phyloP scores from a whole-genome alignment of 2,329 filamentous ascomycete species.

The Sporothrix variecibatus region DNA sequence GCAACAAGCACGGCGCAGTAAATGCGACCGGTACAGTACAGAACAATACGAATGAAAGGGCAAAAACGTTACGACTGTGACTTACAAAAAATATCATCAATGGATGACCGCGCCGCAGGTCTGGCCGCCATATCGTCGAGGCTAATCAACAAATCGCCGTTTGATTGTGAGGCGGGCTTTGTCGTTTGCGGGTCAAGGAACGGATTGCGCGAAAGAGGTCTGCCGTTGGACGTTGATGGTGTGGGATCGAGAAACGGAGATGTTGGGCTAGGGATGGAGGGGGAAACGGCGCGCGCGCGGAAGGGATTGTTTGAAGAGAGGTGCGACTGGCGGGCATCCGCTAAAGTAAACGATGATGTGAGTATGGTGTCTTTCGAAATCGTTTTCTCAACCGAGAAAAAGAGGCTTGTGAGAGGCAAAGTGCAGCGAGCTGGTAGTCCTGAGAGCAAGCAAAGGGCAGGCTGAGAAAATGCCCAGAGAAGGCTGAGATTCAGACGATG shows the following conservation, averaged over 20 bases:
- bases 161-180: background rate
- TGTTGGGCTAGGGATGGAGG: slow-evolving; percentile 22
- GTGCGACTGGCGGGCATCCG: slow-evolving; percentile 31
- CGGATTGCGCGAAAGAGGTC: slow-evolving; percentile 28
- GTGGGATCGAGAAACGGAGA: slow-evolving; percentile 26
- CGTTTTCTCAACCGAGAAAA: background rate
- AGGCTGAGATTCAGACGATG: background rate
- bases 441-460: slow-evolving; percentile 5
- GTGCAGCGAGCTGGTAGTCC: slow-evolving; percentile 29
- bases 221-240: slow-evolving; percentile 1
- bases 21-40: background rate
- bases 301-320: slow-evolving; percentile 28
- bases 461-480: background rate
- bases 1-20: background rate
- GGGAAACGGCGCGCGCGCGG: slow-evolving; percentile 24
- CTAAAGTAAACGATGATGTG: slow-evolving; percentile 25
- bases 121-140: slow-evolving; percentile 23
- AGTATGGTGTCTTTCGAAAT: slow-evolving; percentile 15
- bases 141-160: slow-evolving; percentile 17
- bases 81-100: slow-evolving; percentile 29
- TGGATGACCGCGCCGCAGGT: slow-evolving; percentile 12
- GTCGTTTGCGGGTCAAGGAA: slow-evolving; percentile 25
- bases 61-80: background rate
- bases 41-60: background rate
- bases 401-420: slow-evolving; percentile 13